Base-by-base conservation (phyloP, 2,329 filamentous ascomycete genomes). In the Colletotrichum musicola region DNA sequence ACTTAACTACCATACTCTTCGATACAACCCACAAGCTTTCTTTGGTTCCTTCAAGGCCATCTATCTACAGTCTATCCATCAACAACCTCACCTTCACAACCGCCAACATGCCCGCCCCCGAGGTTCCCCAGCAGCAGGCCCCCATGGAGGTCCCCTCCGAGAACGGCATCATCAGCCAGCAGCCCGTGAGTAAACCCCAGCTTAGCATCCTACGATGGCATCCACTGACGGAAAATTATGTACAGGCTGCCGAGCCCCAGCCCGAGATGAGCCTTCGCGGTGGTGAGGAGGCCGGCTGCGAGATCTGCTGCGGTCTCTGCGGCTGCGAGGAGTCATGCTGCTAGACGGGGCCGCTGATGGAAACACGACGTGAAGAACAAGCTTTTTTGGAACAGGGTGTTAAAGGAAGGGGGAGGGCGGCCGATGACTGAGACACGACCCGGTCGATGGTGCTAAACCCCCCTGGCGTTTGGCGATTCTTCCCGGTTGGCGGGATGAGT, bases 261-360 rank as follows among this genome's bases (percentile, higher is more conserved):
- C 82, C 82, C 60, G 78, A 82, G 40, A 81, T 83, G 77, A 76
- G 73, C 69, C 77, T 83, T 64, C 79, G 81, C 49, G 81, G 82
- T 73, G 81, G 82, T 71, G 82, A 83, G 71, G 82, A 83, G 69
- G 82, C 80, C 42, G 82, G 82, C 44, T 83, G 82, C 66, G 81
- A 83, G 73, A 73, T 83, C 69, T 83, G 82, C 77, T 83, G 82
- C 68, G 81, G 82, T 65, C 79, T 83, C 68, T 83, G 82, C 74
- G 81, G 75, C 58, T 83, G 82, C 72, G 74, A 83, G 1, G 82
- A 83, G 72, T 74, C 73, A 22, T 83, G 82, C 76, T 83, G 82
- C 75, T 83, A 80, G 74, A 61, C 40, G 10, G 5, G 14, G 14
- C 22, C 22, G 22, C 22, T 25, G 22, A 25, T 4, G 1, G 46